Conservation (phyloP, 306 rosid species). For the Begonia fuchsioides region DNA sequence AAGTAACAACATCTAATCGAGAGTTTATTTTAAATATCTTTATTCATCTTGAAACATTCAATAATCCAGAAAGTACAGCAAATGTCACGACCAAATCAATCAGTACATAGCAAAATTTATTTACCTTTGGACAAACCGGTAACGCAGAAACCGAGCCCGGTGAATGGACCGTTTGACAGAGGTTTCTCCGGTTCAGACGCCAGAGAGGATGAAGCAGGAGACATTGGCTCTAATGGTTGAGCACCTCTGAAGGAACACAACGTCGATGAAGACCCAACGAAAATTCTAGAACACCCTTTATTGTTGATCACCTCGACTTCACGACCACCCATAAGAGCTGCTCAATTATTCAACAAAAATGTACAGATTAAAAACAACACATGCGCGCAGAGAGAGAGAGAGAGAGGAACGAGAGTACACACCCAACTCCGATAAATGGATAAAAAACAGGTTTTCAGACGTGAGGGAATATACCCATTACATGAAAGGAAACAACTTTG, state of each 20-base stretch:
- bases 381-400: not conserved
- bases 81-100: too few relatives aligned
- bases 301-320: slow-evolving; percentile 63
- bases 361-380: slow-evolving; percentile 2
- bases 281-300: slow-evolving; percentile 69
- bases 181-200: slow-evolving; percentile 23
- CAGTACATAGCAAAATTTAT: slow-evolving; percentile 5
- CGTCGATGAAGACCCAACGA: slow-evolving; percentile 43
- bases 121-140: slow-evolving; percentile 93
- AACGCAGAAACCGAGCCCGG: slow-evolving; percentile 77
- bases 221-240: slow-evolving; percentile 44
- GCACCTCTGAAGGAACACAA: slow-evolving; percentile 31
- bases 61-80: too few relatives aligned
- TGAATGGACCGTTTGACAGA: slow-evolving; percentile 50
- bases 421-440: too few relatives aligned
- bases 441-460: not conserved
- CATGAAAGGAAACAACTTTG: not conserved
- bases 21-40: too few relatives aligned
- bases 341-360: slow-evolving; percentile 16
- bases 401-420: not conserved
- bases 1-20: too few relatives aligned
- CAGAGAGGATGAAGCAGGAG: slow-evolving; percentile 50
- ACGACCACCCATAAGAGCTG: slow-evolving; percentile 47
- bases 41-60: too few relatives aligned
- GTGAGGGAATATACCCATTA: slow-evolving; percentile 4